Base-by-base conservation (phyloP, 2,329 filamentous ascomycete species). In the Alternaria ventricosa region DNA sequence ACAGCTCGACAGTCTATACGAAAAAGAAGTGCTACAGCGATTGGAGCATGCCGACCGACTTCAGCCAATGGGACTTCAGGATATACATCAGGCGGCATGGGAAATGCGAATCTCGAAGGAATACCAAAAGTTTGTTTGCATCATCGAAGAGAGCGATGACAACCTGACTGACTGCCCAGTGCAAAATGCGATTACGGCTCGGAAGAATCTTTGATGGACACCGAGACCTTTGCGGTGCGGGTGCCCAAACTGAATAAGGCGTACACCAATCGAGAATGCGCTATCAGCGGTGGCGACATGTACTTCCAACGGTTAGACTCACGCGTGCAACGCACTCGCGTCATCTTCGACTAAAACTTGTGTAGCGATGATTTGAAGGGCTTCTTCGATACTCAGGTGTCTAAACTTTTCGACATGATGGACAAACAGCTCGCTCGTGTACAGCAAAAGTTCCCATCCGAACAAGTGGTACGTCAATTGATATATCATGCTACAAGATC, bases 21-120 rank as follows among this genome's bases (percentile, higher is more conserved):
- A 79, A 33, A 62, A 68, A 1, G 51, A 64, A 5, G 74, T 73
- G 5, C 49, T 64, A 18, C 45, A 65, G 8, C 68, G 74, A 55
- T 55, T 80, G 12, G 50, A 72, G 55, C 43, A 46, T 20, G 75
- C 73, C 4, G 61, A 79, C 55, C 44, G 30, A 41, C 30, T 27
- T 1, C 18, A 46, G 6, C 61, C 70, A 6, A 66, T 75, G 49
- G 71, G 69, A 1, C 47, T 78, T 10, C 45, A 63, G 6, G 71
- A 75, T 18, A 64, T 74, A 1, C 71, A 73, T 8, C 73, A 79
- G 28, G 71, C 75, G 15, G 75, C 78, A 3, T 80, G 77, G 75
- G 69, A 77, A 45, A 79, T 79, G 72, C 70, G 76, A 51, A 77
- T 79, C 43, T 74, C 74, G 22, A 76, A 74, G 23, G 72, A 80